phyloP scores from a whole-genome alignment of 2,329 filamentous ascomycete species.

The Teratosphaeria gauchensis region DNA sequence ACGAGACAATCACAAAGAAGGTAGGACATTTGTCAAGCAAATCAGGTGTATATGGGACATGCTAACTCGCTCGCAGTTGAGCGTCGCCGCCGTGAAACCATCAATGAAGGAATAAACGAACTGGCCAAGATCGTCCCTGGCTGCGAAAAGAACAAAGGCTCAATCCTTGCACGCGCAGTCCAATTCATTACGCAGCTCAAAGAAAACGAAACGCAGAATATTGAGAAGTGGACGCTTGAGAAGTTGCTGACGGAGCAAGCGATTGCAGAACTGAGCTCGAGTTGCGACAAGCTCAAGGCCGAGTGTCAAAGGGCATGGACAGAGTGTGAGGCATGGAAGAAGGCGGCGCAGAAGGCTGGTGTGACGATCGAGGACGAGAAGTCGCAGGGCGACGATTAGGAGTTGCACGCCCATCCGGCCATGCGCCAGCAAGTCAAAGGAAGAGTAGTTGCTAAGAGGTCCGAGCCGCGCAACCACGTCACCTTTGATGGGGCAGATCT shows the following conservation, averaged over 20 bases:
- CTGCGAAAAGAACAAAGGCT: conserved; percentile 98
- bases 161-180: conserved; percentile 85
- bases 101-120: conserved; percentile 98
- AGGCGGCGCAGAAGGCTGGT: conserved; percentile 31
- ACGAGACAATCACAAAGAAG: conserved; percentile 98
- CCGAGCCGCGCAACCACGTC: background rate
- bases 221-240: conserved; percentile 87
- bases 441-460: background rate
- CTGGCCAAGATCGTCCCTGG: conserved; percentile 94
- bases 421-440: background rate
- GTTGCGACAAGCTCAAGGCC: conserved; percentile 76
- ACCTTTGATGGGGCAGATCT: background rate
- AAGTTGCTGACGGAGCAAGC: conserved; percentile 85
- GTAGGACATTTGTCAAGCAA: conserved; percentile 40
- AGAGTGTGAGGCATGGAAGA: conserved; percentile 72
- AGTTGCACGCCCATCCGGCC: background rate
- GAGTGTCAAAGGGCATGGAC: conserved; percentile 70
- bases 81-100: conserved; percentile 89
- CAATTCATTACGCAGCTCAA: conserved; percentile 91
- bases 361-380: conserved; percentile 15
- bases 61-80: conserved; percentile 54
- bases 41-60: background rate
- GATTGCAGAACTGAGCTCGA: conserved; percentile 75
- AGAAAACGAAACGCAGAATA: conserved; percentile 87
- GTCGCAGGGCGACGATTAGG: background rate